Evolutionary conservation across 2,329 filamentous ascomycete genomes (phyloP), one percentile per base, ranked within the genome.

Genomic region (Amauroascus verrucosus): DNA sequence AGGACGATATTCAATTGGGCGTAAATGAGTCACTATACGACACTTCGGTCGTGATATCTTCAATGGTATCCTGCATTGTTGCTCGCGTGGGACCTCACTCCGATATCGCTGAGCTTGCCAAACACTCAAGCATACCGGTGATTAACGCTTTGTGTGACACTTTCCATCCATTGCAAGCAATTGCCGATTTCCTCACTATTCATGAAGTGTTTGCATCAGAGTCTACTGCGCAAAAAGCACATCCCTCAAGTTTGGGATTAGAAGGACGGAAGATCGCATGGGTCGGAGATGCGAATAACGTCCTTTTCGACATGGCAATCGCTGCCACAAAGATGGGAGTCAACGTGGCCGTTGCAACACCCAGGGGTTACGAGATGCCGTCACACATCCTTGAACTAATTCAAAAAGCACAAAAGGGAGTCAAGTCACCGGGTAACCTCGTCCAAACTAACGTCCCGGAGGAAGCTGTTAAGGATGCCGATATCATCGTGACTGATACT

Each of bases 281-380:
- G 93, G 77, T 98, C 44, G 91, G 91, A 51, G 91, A 98, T 67
- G 88, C 89, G 9, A 98, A 97, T 74, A 98, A 98, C 62, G 91
- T 98, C 26, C 80, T 97, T 22, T 96, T 90, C 65, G 91, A 98
- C 66, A 78, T 97, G 51, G 89, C 90, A 47, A 91, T 93, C 60
- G 90, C 81, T 38, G 89, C 86, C 54, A 75, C 86, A 62, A 97
- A 96, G 74, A 79, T 91, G 62, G 93, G 93, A 44, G 82, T 95
- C 24, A 79, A 95, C 62, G 79, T 98, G 57, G 75, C 87, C 1
- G 88, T 97, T 35, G 93, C 93, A 11, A 90, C 91, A 0, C 93
- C 93, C 18, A 73, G 77, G 56, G 88, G 86, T 46, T 97, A 95
- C 66, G 81, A 82, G 48, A 95, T 97, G 58, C 88, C 90, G 0